Evolutionary conservation across 371 early-diverging fungal genomes (phyloP), one percentile per base, ranked within the genome.

Genomic region (Coemansia sp.): DNA sequence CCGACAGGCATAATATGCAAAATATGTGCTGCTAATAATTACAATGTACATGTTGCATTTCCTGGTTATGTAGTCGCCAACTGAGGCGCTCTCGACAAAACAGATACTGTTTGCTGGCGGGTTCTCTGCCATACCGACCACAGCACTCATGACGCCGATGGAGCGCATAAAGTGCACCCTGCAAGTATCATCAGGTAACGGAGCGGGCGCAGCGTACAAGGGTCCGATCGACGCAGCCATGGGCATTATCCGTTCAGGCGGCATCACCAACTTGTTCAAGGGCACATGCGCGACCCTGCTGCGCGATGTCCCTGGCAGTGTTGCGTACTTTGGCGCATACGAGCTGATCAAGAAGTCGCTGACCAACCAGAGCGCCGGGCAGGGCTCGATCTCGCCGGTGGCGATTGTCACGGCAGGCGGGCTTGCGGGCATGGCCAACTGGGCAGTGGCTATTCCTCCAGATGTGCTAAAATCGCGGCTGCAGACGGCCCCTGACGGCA

Each of bases 401-500:
- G 89, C 97, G 18, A 91, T 95, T 47, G 81, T 98, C 68, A 90
- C 94, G 71, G 94, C 99, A 64, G 99, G 99, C 82, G 99, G 98
- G 86, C 66, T 84, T 20, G 83, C 82, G 25, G 83, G 87, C 53
- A 82, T 86, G 78, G 83, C 84, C 73, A 83, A 83, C 79, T 87
- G 85, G 86, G 75, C 81, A 12, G 80, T 86, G 20, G 82, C 83
- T 50, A 81, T 85, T 60, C 98, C 98, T 16, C 93, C 95, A 47
- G 97, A 97, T 87, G 97, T 96, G 40, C 86, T 98, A 81, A 98
- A 98, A 83, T 95, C 96, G 40, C 91, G 96, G 51, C 88, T 96
- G 67, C 98, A 98, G 85, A 87, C 97, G 12, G 90, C 96, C 0
- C 95, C 97, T 25, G 91, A 92, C 59, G 98, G 97, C 59, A 95